Base-by-base conservation (phyloP, 1,139 yeast species). In the Sugiyamaella novakii region DNA sequence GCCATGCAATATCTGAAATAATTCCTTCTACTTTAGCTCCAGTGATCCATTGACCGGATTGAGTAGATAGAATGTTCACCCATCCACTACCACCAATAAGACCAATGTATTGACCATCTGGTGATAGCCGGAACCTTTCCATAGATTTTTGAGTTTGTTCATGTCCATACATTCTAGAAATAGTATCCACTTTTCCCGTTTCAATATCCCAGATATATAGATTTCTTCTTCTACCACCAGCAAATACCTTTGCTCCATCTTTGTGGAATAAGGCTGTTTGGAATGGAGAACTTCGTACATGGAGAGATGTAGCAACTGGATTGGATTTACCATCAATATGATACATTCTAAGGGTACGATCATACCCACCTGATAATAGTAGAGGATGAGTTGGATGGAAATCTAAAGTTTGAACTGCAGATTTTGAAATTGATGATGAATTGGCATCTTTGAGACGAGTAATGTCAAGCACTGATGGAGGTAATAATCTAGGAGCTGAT, bases 241-340 rank as follows among this genome's bases (percentile, higher is more conserved):
- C 88, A 64, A 80, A 84, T 2, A 92, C 80, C 57, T 79, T 75
- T 51, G 73, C 74, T 55, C 78, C 80, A 55, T 72, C 73, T 3
- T 73, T 66, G 47, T 80, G 80, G 66, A 87, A 88, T 52, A 73
- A 70, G 37, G 95, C 91, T 0, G 85, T 77, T 59, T 83, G 85
- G 47, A 94, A 78, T 1, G 98, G 97, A 6, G 88, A 78, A 57
- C 86, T 83, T 51, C 83, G 79, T 51, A 92, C 73, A 66, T 83
- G 87, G 55, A 92, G 72, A 35, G 96, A 84, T 2, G 96, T 84
- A 14, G 91, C 94, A 42, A 89, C 70, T 49, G 81, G 82, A 65
- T 94, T 94, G 52, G 71, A 66, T 63, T 85, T 87, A n/a, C 98
- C 98, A 65, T 92, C 98, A 51, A 91, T 80, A 62, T 92, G 95